Evolutionary conservation across 306 rosid genomes (phyloP), one percentile per base, ranked within the genome.

Genomic region (Quercus dentata): DNA sequence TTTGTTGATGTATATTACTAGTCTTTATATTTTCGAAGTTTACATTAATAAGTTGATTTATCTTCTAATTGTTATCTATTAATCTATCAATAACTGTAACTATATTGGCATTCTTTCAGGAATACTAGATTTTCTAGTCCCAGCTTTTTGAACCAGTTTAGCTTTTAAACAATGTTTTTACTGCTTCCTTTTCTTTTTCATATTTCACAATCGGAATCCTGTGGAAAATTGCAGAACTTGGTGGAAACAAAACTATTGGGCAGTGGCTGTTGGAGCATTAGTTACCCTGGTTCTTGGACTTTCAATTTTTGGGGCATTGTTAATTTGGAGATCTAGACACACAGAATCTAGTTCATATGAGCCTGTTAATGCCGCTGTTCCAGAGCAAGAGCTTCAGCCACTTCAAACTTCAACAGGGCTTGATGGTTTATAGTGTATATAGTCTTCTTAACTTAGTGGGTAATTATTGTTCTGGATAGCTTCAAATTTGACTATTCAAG

Each of bases 341-440:
- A 83, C 67, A 79, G 19, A 79, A 1, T 57, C 72, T 82, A 87
- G 79, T 80, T 70, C 86, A 14, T 96, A 96, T 79, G 86, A 88
- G 88, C 94, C 97, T n/a, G 93, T 95, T 62, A 71, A 80, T 78
- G 89, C 31, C 35, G 85, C 74, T 51, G 86, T 65, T 68, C 87
- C 91, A 2, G 98, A 96, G 89, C 97, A 92, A 79, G 99, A 96
- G 80, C 99, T 96, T 79, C 97, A 91, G 81, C 93, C 97, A 23
- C 76, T 95, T 46, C 87, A 83, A 95, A 88, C 76, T 61, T 35
- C 52, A 30, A 20, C 21, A 21, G 78, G 49, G 77, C 79, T 78
- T 71, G 74, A 64, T 78, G 21, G 80, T 76, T 52, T 80, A 46
- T 54, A 68, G 72, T 38, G 54, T 33, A 19, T 33, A 35, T 49